Evolutionary conservation across 306 rosid species (phyloP).

Genomic region (Prunus salicina): DNA sequence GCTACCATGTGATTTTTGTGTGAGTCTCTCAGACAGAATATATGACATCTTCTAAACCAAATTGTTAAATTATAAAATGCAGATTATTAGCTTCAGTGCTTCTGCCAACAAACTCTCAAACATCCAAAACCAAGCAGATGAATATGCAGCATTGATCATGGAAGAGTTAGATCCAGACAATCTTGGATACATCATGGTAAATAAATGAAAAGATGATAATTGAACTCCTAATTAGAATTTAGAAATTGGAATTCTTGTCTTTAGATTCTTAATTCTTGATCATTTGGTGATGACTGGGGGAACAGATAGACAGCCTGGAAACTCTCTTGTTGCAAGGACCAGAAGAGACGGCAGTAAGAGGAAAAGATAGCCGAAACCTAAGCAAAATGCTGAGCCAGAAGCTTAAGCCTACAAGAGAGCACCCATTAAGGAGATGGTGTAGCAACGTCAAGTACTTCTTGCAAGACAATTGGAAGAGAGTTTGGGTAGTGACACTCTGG

Average conservation of each 20-base stretch:
- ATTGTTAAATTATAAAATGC: background rate
- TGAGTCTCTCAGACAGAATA: background rate
- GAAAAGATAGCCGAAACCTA: slow-evolving; percentile 47
- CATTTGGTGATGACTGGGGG: background rate
- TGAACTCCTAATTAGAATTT: too few species aligned
- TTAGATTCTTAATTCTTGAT: background rate
- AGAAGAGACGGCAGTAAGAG: slow-evolving; percentile 27
- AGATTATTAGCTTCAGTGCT: slow-evolving; percentile 66
- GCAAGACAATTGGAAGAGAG: slow-evolving; percentile 60
- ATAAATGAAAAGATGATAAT: background rate
- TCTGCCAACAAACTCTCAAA: slow-evolving; percentile 61
- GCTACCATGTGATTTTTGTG: background rate
- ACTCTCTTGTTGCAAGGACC: slow-evolving; percentile 53
- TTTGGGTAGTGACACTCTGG: slow-evolving; percentile 56
- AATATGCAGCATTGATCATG: slow-evolving; percentile 75
- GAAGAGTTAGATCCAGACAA: slow-evolving; percentile 67
- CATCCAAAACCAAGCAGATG: slow-evolving; percentile 63
- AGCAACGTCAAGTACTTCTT: slow-evolving; percentile 40
- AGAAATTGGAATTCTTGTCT: background rate
- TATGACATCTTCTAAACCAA: background rate
- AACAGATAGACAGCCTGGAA: slow-evolving; percentile 53
- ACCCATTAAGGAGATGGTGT: slow-evolving; percentile 34
- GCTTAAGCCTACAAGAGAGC: slow-evolving; percentile 36
- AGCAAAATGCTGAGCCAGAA: slow-evolving; percentile 61
- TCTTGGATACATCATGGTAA: slow-evolving; percentile 60